A percentile compares a stretch with the other conserved stretches of the same genome.
Evolutionary conservation across 768 basidiomycete species (phyloP).

Genomic region (Termitomyces sp.): DNA sequence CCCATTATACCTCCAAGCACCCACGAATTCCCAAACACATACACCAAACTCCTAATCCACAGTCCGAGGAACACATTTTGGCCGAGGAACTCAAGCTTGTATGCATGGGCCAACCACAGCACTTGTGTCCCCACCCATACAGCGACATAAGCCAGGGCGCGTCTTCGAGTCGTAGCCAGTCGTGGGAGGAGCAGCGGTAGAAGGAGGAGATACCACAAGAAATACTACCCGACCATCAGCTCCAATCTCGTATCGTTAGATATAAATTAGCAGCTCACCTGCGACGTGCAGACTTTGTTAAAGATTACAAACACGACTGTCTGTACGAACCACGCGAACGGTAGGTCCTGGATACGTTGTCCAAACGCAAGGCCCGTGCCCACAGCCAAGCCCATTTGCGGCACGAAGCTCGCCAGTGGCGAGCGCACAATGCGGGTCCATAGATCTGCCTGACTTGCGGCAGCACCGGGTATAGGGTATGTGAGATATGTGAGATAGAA

Average conservation of each 20-base stretch:
- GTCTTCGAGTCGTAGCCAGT: conserved; percentile 48
- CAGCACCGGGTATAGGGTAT: conserved; percentile 47
- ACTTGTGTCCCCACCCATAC: conserved; percentile 83
- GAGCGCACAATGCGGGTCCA: conserved; percentile 57
- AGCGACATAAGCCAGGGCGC: conserved; percentile 38
- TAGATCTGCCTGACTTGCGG: conserved; percentile 18
- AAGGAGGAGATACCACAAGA: conserved; percentile 93
- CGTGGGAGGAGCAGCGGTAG: conserved; percentile 78
- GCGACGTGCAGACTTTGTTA: conserved; percentile 98
- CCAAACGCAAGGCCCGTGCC: conserved; percentile 76
- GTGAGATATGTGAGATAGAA: conserved; percentile 94
- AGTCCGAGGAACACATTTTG: conserved; percentile 68
- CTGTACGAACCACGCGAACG: conserved; percentile 89
- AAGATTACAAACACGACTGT: conserved; percentile 91
- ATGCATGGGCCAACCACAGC: conserved; percentile 90
- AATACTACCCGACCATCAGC: conserved; percentile 61
- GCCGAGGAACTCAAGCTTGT: conserved; percentile 86
- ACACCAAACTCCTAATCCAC: conserved; percentile 77
- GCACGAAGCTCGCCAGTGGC: conserved; percentile 78
- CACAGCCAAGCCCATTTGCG: conserved; percentile 74
- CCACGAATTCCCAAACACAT: conserved; percentile 79
- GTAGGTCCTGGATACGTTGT: conserved; percentile 53
- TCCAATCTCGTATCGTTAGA: not conserved
- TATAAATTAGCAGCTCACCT: conserved; percentile 45
- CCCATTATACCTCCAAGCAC: conserved; percentile 65